Evolutionary conservation across 2,329 filamentous ascomycete genomes (phyloP), one percentile per base, ranked within the genome.

Genomic region (Epichloe gansuensis): DNA sequence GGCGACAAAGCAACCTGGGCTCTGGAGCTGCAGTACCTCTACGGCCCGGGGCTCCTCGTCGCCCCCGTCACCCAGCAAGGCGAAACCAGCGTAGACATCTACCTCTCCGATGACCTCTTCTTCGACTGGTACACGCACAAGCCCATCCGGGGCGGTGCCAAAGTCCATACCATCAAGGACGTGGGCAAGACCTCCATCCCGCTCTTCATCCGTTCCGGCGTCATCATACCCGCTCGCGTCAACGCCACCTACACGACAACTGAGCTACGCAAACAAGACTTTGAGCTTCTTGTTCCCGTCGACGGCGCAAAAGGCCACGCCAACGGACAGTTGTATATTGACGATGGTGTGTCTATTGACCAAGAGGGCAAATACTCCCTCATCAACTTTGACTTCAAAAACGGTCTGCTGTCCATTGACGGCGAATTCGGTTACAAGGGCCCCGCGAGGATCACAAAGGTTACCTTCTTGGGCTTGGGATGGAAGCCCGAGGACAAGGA

Each of bases 251-350:
- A 80, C 68, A 87, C 84, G 0, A 87, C 84, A 0, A 74, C 74
- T 0, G 76, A 76, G 43, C 68, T 87, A 39, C 74, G 84, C 42
- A 73, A 78, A 57, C 72, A 85, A 58, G 73, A 81, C 57, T 91
- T 91, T 68, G 76, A 83, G 62, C 69, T 94, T 49, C 61, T 91
- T 38, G 74, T 94, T 44, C 83, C 87, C 0, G 75, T 85, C 0
- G 80, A 76, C 5, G 61, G 40, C 2, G 15, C 63, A 1, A 70
- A 84, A 49, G 85, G 83, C 3, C 77, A 69, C 6, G 88, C 88
- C 0, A 65, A 62, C 1, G 88, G 88, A 0, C 71, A 74, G 49
- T 70, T 93, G 52, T 93, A 90, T 63, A 68, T 93, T 5, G 88
- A 93, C 58, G 87, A 94, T 55, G 88, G 88, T 8, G 80, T 82